Evolutionary conservation across 257 asterid species (phyloP).

Genomic region (Buddleja alternifolia): DNA sequence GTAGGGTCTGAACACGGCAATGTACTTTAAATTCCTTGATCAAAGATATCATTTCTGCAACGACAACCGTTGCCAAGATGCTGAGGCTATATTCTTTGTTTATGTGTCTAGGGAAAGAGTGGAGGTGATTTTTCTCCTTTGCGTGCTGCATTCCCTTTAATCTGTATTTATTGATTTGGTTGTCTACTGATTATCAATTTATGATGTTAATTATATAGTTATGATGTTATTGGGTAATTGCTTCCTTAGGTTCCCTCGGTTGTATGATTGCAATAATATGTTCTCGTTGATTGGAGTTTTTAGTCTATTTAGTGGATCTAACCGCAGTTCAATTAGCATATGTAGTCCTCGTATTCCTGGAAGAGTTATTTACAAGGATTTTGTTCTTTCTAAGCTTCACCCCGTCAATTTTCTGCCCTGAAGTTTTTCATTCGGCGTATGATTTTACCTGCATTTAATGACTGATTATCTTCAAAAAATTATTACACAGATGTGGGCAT

Average conservation of each 20-base stretch:
- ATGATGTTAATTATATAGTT: neutral
- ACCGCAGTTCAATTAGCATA: neutral
- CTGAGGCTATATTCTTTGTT: neutral
- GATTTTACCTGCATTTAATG: neutral
- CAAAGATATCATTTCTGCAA: neutral
- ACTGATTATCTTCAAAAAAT: neutral
- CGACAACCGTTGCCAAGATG: neutral
- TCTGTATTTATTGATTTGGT: neutral
- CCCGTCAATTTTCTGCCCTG: neutral
- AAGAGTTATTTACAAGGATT: neutral
- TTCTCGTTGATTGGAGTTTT: neutral
- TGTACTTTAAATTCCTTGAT: neutral
- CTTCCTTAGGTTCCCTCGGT: neutral
- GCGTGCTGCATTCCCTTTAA: neutral
- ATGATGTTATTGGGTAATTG: neutral
- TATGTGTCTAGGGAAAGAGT: neutral
- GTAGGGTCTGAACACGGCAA: neutral
- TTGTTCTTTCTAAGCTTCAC: neutral
- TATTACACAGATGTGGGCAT: slow-evolving; percentile 57
- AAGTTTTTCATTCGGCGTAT: neutral
- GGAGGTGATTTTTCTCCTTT: neutral
- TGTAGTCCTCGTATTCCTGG: neutral
- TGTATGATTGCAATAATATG: neutral
- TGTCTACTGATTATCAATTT: neutral
- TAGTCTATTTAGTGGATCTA: neutral